phyloP scores from a whole-genome alignment of 805 yeast species.

The Lachancea waltii region DNA sequence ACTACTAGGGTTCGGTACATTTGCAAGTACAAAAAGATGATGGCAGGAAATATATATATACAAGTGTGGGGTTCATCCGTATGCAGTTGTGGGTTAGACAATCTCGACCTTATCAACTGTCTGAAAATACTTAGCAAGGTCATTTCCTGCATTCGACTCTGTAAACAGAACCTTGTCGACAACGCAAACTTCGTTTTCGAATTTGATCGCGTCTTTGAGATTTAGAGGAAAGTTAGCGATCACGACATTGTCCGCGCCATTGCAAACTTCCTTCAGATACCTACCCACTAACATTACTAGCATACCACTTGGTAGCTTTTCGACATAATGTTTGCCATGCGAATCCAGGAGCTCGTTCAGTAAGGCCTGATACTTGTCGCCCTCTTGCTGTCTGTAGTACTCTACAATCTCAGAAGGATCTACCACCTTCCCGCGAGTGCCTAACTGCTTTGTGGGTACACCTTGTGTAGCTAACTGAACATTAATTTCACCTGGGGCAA shows the following conservation, averaged over 20 bases:
- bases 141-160: constrained; percentile 30
- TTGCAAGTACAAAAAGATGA: constrained; percentile 43
- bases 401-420: constrained; percentile 47
- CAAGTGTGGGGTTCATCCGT: neutral
- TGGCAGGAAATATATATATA: constrained; percentile 1
- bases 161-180: constrained; percentile 34
- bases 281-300: constrained; percentile 30
- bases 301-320: constrained; percentile 33
- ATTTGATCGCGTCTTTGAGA: constrained; percentile 61
- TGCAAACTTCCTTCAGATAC: constrained; percentile 22
- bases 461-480: constrained; percentile 35
- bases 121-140: constrained; percentile 55
- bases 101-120: constrained; percentile 51
- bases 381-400: constrained; percentile 38
- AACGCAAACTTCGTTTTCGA: constrained; percentile 62
- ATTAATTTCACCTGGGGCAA: constrained; percentile 37
- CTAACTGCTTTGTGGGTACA: constrained; percentile 11
- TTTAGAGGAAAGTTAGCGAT: constrained; percentile 54
- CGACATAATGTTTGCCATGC: constrained; percentile 24
- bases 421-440: constrained; percentile 31
- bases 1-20: constrained; percentile 57
- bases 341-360: constrained; percentile 38
- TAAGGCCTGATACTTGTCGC: constrained; percentile 45
- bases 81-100: constrained; percentile 9
- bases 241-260: constrained; percentile 40